Conservation (phyloP, 2,329 filamentous ascomycete genomes). For the Esteya vermicola region DNA sequence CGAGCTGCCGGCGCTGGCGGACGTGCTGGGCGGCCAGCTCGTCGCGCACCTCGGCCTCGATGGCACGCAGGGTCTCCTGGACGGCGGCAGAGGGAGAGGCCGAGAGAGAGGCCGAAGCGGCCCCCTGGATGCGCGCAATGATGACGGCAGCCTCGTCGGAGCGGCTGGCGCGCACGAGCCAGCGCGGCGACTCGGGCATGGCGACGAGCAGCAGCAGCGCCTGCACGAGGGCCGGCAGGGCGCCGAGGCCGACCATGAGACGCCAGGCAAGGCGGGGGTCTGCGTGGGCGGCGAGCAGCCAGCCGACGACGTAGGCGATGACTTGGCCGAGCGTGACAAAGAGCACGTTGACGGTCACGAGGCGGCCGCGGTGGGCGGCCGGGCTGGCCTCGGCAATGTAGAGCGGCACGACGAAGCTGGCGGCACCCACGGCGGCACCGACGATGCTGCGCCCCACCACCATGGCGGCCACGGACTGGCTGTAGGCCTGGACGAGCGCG, state of each 20-base stretch:
- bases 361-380: conserved; percentile 55
- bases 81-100: no score
- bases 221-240: conserved; percentile 61
- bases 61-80: conserved; percentile 44
- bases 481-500: conserved; percentile 48
- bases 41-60: conserved; percentile 61
- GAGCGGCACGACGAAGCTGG: conserved; percentile 70
- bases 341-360: conserved; percentile 70
- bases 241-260: conserved; percentile 83
- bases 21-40: conserved; percentile 43
- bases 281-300: conserved; percentile 49
- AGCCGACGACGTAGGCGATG: conserved; percentile 74
- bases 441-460: conserved; percentile 54
- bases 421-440: conserved; percentile 58
- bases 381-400: conserved; percentile 84
- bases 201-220: conserved; percentile 48
- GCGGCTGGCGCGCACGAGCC: conserved; percentile 59
- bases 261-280: conserved; percentile 53
- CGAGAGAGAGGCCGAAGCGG: no score
- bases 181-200: conserved; percentile 82
- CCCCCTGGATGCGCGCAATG: conserved; percentile 43
- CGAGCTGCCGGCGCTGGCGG: conserved; percentile 6
- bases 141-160: conserved; percentile 49
- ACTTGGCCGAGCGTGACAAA: conserved; percentile 85
- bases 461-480: conserved; percentile 46